phyloP scores from a whole-genome alignment of 2,329 filamentous ascomycete genomes.

The Magnaporthiopsis poae region DNA sequence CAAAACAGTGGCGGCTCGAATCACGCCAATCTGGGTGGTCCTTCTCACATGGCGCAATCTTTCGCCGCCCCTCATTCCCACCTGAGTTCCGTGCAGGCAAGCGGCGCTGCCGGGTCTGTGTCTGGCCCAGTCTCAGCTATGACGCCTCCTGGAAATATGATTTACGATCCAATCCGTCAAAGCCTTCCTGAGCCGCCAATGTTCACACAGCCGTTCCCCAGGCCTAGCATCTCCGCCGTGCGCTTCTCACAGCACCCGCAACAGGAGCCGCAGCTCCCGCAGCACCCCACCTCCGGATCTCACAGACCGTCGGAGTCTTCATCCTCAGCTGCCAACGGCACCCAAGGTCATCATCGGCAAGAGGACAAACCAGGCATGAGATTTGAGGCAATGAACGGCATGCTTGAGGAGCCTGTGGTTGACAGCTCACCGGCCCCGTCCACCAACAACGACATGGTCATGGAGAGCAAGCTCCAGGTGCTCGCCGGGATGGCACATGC shows the following conservation, averaged over 20 bases:
- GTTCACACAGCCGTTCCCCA: slow-evolving; percentile 39
- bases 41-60: neutral
- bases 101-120: neutral
- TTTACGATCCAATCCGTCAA: slow-evolving; percentile 50
- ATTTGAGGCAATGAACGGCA: neutral
- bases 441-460: neutral
- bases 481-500: slow-evolving; percentile 13
- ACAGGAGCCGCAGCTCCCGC: neutral
- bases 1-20: slow-evolving; percentile 38
- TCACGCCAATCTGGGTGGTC: neutral
- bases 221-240: slow-evolving; percentile 38
- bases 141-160: slow-evolving; percentile 48
- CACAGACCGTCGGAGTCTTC: slow-evolving; percentile 6
- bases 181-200: slow-evolving; percentile 41
- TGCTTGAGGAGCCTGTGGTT: neutral
- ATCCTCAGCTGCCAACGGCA: slow-evolving; percentile 2
- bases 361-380: neutral
- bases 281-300: slow-evolving; percentile 10
- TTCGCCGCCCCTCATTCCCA: neutral
- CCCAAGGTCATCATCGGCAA: neutral
- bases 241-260: slow-evolving; percentile 31
- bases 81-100: neutral
- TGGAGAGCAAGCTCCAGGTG: slow-evolving; percentile 8
- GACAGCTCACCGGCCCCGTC: neutral
- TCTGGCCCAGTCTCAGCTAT: slow-evolving; percentile 25